Percentiles rank a stretch among this genome's conserved stretches.
phyloP scores from a whole-genome alignment of 805 yeast species.

The Komagataella mondaviorum region DNA sequence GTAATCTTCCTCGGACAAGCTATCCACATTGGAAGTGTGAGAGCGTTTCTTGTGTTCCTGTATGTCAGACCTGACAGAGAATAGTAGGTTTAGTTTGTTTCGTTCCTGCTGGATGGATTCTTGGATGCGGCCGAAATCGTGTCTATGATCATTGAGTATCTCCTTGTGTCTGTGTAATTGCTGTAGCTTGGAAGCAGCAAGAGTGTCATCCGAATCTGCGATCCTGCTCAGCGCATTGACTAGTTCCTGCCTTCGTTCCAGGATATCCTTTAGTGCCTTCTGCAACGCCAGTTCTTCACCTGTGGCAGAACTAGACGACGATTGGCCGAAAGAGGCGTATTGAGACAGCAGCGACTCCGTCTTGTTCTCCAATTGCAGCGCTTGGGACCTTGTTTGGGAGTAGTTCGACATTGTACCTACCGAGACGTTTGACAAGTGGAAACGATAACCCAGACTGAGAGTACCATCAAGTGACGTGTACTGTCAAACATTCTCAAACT shows the following conservation, averaged over 20 bases:
- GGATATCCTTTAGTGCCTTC: slow-evolving; percentile 32
- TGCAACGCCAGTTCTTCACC: slow-evolving; percentile 33
- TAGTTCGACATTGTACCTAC: slow-evolving; percentile 19
- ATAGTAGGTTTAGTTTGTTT: slow-evolving; percentile 58
- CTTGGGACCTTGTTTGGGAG: slow-evolving; percentile 55
- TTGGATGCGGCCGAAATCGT: slow-evolving; percentile 46
- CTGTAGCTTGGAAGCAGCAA: slow-evolving; percentile 63
- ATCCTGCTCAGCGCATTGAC: slow-evolving; percentile 37
- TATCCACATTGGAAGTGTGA: slow-evolving; percentile 9
- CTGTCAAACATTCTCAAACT: neutral
- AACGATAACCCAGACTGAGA: neutral
- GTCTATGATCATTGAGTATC: slow-evolving; percentile 53
- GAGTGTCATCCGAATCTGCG: slow-evolving; percentile 38
- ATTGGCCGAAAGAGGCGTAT: slow-evolving; percentile 40
- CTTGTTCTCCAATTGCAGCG: slow-evolving; percentile 58
- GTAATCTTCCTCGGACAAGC: slow-evolving; percentile 46
- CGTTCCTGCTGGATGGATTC: slow-evolving; percentile 56
- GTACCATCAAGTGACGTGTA: neutral
- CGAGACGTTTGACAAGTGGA: neutral
- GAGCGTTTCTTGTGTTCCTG: slow-evolving; percentile 42
- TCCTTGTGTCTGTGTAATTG: slow-evolving; percentile 80
- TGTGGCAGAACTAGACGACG: slow-evolving; percentile 32
- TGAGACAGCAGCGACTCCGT: slow-evolving; percentile 38
- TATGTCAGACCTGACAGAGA: slow-evolving; percentile 70
- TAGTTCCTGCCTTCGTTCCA: slow-evolving; percentile 41